Percentiles rank a stretch among this genome's conserved stretches.
phyloP scores from a whole-genome alignment of 2,329 filamentous ascomycete genomes.

The Botrytis squamosa region DNA sequence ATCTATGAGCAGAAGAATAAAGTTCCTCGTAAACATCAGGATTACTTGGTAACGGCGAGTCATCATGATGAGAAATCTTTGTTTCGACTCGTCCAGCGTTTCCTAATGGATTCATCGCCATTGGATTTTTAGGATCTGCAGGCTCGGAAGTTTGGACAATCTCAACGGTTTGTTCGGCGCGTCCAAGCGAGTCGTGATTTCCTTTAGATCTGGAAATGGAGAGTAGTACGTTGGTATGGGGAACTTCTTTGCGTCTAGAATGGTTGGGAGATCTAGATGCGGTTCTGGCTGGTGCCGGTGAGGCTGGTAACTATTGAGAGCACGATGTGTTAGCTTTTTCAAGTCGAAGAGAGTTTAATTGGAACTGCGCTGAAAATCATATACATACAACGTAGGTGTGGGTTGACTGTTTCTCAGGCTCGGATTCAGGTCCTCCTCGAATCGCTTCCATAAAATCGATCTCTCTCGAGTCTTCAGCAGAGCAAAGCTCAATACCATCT shows the following conservation, averaged over 20 bases:
- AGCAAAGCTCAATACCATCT: background rate
- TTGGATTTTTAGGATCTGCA: background rate
- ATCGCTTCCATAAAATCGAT: slow-evolving; percentile 12
- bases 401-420: background rate
- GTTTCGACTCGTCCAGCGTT: slow-evolving; percentile 5
- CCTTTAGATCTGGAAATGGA: background rate
- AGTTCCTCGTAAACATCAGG: background rate
- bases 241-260: background rate
- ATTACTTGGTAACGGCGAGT: background rate
- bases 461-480: slow-evolving; percentile 7
- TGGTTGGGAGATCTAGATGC: background rate
- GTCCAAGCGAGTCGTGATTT: background rate
- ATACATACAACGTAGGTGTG: background rate
- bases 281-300: background rate
- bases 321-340: background rate
- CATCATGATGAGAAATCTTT: slow-evolving; percentile 7
- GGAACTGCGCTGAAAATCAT: background rate
- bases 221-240: background rate
- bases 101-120: background rate
- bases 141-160: background rate
- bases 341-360: too few species aligned
- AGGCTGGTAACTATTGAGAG: background rate
- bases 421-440: background rate
- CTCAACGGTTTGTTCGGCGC: background rate
- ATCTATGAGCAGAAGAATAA: slow-evolving; percentile 3